phyloP scores from a whole-genome alignment of 2,329 filamentous ascomycete genomes.

The Elsinoe perseae region DNA sequence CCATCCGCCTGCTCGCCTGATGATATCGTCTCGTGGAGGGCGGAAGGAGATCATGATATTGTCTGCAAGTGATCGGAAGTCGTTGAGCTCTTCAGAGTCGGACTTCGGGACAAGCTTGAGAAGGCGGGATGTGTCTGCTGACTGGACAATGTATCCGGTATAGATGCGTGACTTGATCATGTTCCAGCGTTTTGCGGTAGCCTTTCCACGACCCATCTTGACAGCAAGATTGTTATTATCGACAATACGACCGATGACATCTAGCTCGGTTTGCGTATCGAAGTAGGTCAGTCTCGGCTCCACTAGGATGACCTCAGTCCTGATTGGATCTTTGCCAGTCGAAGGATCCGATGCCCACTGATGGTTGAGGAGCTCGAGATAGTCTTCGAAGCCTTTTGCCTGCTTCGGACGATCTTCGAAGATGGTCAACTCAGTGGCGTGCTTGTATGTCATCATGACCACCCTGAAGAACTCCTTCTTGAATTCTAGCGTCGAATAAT shows the following conservation, averaged over 20 bases:
- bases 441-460: conserved; percentile 75
- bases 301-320: conserved; percentile 78
- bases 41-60: conserved; percentile 84
- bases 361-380: conserved; percentile 69
- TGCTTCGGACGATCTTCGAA: conserved; percentile 59
- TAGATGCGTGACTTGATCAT: conserved; percentile 39
- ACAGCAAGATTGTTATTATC: conserved; percentile 59
- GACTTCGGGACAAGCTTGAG: conserved; percentile 61
- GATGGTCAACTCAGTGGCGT: conserved; percentile 69
- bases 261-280: conserved; percentile 69
- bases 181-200: conserved; percentile 53
- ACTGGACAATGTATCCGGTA: conserved; percentile 78
- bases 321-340: conserved; percentile 54
- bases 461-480: conserved; percentile 78
- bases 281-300: conserved; percentile 65
- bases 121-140: conserved; percentile 63
- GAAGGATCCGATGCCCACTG: conserved; percentile 34
- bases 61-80: conserved; percentile 74
- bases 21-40: conserved; percentile 60
- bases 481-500: conserved; percentile 79
- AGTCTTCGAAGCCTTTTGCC: conserved; percentile 76
- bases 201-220: conserved; percentile 48
- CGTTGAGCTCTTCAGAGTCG: background rate
- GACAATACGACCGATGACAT: conserved; percentile 81
- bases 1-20: conserved; percentile 80